phyloP scores from a whole-genome alignment of 2,329 filamentous ascomycete genomes.

The Fusarium sp. region DNA sequence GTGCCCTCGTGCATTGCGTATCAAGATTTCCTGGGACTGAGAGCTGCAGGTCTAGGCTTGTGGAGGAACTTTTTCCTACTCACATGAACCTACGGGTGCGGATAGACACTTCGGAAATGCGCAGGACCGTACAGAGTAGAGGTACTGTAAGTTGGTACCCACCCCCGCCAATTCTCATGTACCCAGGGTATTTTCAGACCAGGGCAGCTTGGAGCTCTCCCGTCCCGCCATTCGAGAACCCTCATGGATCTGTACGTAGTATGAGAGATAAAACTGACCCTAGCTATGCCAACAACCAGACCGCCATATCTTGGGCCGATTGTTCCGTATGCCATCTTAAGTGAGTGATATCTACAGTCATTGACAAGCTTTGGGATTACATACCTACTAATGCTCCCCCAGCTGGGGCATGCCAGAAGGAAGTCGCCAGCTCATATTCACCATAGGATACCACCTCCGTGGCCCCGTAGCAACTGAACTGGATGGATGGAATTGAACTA shows the following conservation, averaged over 20 bases:
- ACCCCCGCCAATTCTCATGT: constrained; percentile 37
- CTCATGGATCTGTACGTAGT: background rate
- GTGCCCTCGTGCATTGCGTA: too few species aligned
- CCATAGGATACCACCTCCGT: background rate
- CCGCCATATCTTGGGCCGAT: constrained; percentile 21
- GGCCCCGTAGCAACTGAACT: background rate
- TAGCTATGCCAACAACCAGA: constrained; percentile 13
- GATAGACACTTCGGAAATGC: background rate
- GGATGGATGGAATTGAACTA: too few species aligned
- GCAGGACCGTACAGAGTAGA: background rate
- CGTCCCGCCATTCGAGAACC: constrained; percentile 2
- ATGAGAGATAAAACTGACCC: constrained; percentile 19
- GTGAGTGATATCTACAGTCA: background rate
- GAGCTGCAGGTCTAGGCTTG: too few species aligned
- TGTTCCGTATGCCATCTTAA: background rate
- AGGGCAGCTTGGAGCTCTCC: constrained; percentile 7
- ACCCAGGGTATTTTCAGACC: constrained; percentile 11
- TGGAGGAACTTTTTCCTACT: too few species aligned
- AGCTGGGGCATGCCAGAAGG: background rate
- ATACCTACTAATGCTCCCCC: too few species aligned
- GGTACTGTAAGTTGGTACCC: constrained; percentile 16
- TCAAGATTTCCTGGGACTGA: too few species aligned
- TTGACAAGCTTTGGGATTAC: too few species aligned
- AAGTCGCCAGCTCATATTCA: background rate
- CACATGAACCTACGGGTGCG: background rate